Percentiles rank a stretch among this genome's conserved stretches.
These are phyloP conservation scores for Histomonas meleagridis DNA, from an alignment of 208 protist genomes.

Conservation along the genomic window DNA sequence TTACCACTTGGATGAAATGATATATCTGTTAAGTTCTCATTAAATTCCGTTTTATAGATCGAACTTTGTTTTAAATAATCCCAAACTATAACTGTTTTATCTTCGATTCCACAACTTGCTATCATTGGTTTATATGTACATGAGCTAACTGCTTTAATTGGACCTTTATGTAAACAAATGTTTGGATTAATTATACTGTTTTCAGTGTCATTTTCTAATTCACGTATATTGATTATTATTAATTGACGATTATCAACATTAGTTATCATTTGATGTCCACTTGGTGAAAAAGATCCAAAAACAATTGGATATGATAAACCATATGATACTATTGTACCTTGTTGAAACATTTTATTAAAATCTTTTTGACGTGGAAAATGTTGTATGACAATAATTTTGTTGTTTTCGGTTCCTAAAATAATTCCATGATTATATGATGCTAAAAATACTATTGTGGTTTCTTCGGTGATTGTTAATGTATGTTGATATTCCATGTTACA, in stretches of 20 bases:
- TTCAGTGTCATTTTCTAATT: not conserved
- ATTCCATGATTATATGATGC: not conserved
- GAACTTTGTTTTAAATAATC: not conserved
- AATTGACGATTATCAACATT: conserved; percentile 15
- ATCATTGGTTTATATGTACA: conserved; percentile 30
- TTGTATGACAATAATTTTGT: not conserved
- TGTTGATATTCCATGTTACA: not conserved
- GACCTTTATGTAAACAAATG: conserved; percentile 9
- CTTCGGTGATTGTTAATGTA: conserved; percentile 12
- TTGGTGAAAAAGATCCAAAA: not conserved
- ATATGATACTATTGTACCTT: not conserved
- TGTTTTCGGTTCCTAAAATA: not conserved
- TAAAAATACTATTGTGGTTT: not conserved
- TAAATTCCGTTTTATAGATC: not conserved
- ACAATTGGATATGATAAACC: not conserved
- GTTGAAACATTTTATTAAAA: not conserved
- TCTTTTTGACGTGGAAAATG: not conserved
- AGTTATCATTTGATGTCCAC: conserved; percentile 1
- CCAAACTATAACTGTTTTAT: conserved; percentile 22
- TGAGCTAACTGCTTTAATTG: not conserved
- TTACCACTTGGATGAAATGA: conserved; percentile 23
- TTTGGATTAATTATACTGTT: conserved; percentile 25
- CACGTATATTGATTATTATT: not conserved
- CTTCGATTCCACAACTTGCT: not conserved
- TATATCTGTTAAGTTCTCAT: not conserved